phyloP scores from a whole-genome alignment of 139 green algal genomes.

The Nannochloris sp. region DNA sequence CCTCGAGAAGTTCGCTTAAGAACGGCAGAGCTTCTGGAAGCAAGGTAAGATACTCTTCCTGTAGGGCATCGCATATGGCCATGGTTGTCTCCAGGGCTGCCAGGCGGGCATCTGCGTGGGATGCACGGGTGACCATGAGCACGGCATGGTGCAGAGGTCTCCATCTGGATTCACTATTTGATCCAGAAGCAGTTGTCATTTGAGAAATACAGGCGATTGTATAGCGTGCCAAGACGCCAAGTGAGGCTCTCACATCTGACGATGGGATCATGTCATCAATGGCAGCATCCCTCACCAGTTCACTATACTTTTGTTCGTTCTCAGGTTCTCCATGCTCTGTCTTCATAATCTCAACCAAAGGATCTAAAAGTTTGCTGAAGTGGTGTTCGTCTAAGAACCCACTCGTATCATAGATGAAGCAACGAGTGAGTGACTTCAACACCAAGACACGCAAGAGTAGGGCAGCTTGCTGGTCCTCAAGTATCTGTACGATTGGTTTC shows the following conservation, averaged over 20 bases:
- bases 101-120: slow-evolving; percentile 16
- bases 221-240: slow-evolving; percentile 23
- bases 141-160: slow-evolving; percentile 72
- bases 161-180: slow-evolving; percentile 62
- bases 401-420: slow-evolving; percentile 66
- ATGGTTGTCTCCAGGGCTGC: slow-evolving; percentile 15
- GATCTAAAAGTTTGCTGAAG: slow-evolving; percentile 37
- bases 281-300: neutral
- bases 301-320: too few relatives aligned
- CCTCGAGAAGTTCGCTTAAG: slow-evolving; percentile 85
- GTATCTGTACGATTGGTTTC: slow-evolving; percentile 29
- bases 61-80: slow-evolving; percentile 48
- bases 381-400: slow-evolving; percentile 48
- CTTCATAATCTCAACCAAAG: slow-evolving; percentile 32
- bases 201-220: slow-evolving; percentile 43
- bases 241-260: slow-evolving; percentile 3
- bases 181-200: slow-evolving; percentile 60
- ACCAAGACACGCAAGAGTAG: slow-evolving; percentile 37
- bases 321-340: too few relatives aligned
- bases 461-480: neutral
- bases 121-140: slow-evolving; percentile 33
- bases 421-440: slow-evolving; percentile 67
- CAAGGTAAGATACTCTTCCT: slow-evolving; percentile 78
- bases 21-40: slow-evolving; percentile 78
- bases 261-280: neutral